Evolutionary conservation across 75 land plant species (phyloP).

Genomic region (Pinus taeda): DNA sequence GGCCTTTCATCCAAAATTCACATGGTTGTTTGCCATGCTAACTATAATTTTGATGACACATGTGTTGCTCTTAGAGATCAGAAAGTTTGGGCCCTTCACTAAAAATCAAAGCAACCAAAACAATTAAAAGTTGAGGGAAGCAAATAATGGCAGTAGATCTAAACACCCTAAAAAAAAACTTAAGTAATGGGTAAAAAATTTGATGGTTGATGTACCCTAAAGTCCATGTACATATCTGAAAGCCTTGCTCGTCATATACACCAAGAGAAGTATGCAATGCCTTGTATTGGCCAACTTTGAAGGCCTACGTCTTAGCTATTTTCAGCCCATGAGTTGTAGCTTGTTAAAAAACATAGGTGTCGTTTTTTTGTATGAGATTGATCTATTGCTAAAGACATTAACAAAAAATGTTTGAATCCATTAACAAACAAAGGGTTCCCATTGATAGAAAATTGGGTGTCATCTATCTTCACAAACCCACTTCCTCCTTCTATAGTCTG

Average conservation of each 20-base stretch:
- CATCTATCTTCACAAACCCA: constrained; percentile 24
- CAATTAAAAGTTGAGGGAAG: too few species aligned
- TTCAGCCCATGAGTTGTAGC: constrained; percentile 27
- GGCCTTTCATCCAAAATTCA: constrained; percentile 31
- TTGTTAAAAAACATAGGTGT: constrained; percentile 21
- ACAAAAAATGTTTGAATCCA: constrained; percentile 66
- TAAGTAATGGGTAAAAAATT: too few species aligned
- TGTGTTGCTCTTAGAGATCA: constrained; percentile 39
- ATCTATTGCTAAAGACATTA: constrained; percentile 41
- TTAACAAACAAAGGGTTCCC: constrained; percentile 42
- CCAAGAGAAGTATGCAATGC: too few species aligned
- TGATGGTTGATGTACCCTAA: too few species aligned
- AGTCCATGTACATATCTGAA: constrained; percentile 35
- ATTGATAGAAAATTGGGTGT: constrained; percentile 33
- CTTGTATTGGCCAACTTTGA: constrained; percentile 60
- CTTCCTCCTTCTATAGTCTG: background rate
- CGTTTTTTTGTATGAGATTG: constrained; percentile 7
- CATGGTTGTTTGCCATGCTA: constrained; percentile 48
- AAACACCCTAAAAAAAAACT: too few species aligned
- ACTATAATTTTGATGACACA: constrained; percentile 42
- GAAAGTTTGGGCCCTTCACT: constrained; percentile 43
- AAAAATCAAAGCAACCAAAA: background rate
- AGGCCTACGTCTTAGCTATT: constrained; percentile 65
- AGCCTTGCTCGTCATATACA: constrained; percentile 56
- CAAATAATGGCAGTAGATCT: too few species aligned